Percentiles rank a stretch among this genome's conserved stretches.
These are phyloP conservation scores for Emmonsiellopsis sp. DNA, from an alignment of 2,329 filamentous ascomycete species.

Conservation along the genomic window DNA sequence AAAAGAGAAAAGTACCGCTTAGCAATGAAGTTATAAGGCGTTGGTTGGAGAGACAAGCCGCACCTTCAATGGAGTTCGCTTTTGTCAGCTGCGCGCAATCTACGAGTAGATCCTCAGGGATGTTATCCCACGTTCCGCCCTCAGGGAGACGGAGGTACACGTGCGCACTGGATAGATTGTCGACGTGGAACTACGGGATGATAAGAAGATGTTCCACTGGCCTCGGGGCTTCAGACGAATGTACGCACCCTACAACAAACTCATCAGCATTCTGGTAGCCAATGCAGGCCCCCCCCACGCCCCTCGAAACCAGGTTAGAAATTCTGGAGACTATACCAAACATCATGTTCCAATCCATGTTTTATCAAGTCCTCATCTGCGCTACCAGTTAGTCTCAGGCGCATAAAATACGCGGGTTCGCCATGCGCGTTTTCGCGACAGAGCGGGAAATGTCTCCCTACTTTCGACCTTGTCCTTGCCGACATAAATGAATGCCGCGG, in stretches of 20 bases:
- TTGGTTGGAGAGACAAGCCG: constrained; percentile 7
- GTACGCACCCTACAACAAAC: constrained; percentile 1
- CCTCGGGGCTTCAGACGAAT: not conserved
- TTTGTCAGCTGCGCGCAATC: constrained; percentile 98
- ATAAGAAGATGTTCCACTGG: not conserved
- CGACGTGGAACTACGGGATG: constrained; percentile 70
- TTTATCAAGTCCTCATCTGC: constrained; percentile 94
- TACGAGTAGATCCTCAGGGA: constrained; percentile 62
- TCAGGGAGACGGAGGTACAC: constrained; percentile 82
- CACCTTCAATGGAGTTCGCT: constrained; percentile 95
- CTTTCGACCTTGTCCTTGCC: constrained; percentile 99
- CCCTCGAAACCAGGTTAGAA: not conserved
- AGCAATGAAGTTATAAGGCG: not conserved
- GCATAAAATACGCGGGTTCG: constrained; percentile 5
- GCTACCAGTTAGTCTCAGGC: not conserved
- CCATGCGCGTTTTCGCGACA: not conserved
- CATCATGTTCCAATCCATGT: constrained; percentile 86
- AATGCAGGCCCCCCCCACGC: too few species aligned
- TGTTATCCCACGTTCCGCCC: constrained; percentile 72
- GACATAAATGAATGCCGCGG: constrained; percentile 82
- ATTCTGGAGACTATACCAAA: constrained; percentile 54
- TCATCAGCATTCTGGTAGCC: not conserved
- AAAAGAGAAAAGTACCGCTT: not conserved
- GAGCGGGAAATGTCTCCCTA: constrained; percentile 36
- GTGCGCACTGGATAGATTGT: constrained; percentile 93